Evolutionary conservation across 495 filamentous ascomycete genomes (phyloP).

Genomic region (Podospora tetraspora): DNA sequence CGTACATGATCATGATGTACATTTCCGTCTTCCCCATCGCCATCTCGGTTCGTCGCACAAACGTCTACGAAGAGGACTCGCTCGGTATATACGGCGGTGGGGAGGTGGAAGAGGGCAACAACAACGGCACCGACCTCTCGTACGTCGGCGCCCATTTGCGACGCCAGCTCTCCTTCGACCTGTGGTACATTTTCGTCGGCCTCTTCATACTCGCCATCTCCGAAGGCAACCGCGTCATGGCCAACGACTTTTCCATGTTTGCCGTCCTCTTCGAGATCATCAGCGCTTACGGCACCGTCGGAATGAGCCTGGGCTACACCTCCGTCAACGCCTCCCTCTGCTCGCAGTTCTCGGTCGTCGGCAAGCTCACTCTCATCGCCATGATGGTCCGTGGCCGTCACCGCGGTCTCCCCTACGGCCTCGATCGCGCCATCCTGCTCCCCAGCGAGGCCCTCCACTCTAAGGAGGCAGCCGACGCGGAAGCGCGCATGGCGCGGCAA

Average conservation of each 20-base stretch:
- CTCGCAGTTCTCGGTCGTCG: slow-evolving; percentile 68
- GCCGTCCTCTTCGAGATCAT: slow-evolving; percentile 84
- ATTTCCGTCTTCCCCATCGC: slow-evolving; percentile 95
- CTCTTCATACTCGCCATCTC: slow-evolving; percentile 82
- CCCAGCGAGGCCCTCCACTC: slow-evolving; percentile 72
- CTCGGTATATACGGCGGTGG: slow-evolving; percentile 65
- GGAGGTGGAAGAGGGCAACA: slow-evolving; percentile 44
- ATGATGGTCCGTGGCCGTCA: slow-evolving; percentile 93
- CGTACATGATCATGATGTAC: slow-evolving; percentile 99
- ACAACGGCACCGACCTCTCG: slow-evolving; percentile 52
- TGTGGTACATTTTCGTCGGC: slow-evolving; percentile 91
- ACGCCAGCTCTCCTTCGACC: slow-evolving; percentile 83
- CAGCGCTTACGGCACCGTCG: slow-evolving; percentile 91
- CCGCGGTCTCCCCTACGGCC: slow-evolving; percentile 83
- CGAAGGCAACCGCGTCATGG: slow-evolving; percentile 57
- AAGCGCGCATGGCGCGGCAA: slow-evolving; percentile 50
- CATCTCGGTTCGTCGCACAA: slow-evolving; percentile 86
- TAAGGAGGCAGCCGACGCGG: slow-evolving; percentile 59
- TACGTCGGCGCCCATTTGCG: slow-evolving; percentile 87
- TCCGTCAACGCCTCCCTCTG: slow-evolving; percentile 70
- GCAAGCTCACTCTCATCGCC: slow-evolving; percentile 88
- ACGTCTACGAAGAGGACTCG: slow-evolving; percentile 94
- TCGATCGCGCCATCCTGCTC: slow-evolving; percentile 84
- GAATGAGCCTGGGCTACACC: slow-evolving; percentile 78
- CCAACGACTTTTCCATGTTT: slow-evolving; percentile 73